Percentiles rank a stretch among this genome's conserved stretches.
Conservation (phyloP, 306 rosid genomes). For the Oxytropis ochrocephala region DNA sequence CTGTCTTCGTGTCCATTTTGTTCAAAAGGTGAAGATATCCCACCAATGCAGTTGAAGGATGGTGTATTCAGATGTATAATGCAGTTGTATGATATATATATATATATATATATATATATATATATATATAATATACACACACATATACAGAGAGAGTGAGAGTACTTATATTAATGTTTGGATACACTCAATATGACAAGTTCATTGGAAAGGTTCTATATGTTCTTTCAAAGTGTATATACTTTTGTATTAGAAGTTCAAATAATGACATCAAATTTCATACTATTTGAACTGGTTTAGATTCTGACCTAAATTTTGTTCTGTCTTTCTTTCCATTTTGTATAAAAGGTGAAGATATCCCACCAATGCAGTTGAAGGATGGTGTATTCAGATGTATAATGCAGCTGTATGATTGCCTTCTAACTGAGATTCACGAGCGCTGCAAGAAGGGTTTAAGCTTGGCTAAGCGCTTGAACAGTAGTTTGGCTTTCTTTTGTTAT, state of each 20-base stretch:
- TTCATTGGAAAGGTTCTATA: neutral
- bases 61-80: slow-evolving; percentile 93
- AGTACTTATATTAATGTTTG: neutral
- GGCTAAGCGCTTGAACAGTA: slow-evolving; percentile 95
- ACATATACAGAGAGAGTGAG: too few relatives aligned
- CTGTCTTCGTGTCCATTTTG: slow-evolving; percentile 12
- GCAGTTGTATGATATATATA: slow-evolving; percentile 98
- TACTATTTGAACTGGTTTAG: neutral
- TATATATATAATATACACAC: too few relatives aligned
- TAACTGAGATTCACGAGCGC: slow-evolving; percentile 98
- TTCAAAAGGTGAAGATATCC: slow-evolving; percentile 85
- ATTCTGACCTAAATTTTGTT: slow-evolving; percentile 12
- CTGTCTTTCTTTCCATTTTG: slow-evolving; percentile 14
- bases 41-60: slow-evolving; percentile 99
- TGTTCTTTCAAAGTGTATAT: neutral
- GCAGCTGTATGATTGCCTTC: slow-evolving; percentile 98
- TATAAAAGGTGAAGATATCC: slow-evolving; percentile 85
- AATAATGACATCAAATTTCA: neutral
- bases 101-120: too few relatives aligned
- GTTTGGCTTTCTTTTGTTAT: slow-evolving; percentile 96
- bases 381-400: slow-evolving; percentile 93
- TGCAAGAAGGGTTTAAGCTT: slow-evolving; percentile 95
- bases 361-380: slow-evolving; percentile 99
- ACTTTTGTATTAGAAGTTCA: neutral
- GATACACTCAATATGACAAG: neutral